Conservation (phyloP, 192 early-diverging fungal species). For the Entomortierella chlamydospora region DNA sequence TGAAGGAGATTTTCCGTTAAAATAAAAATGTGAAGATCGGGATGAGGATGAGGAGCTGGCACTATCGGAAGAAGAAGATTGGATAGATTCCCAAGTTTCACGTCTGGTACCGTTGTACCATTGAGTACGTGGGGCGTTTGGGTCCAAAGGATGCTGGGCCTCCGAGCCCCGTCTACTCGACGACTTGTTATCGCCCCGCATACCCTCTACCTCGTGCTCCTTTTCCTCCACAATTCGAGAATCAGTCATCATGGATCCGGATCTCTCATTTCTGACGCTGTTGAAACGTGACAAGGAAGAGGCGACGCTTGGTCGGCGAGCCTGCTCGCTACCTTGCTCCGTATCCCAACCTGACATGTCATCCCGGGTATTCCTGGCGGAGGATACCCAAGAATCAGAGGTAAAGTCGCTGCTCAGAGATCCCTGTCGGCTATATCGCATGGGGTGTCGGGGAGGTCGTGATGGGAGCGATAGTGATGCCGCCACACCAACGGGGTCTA, state of each 20-base stretch:
- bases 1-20: constrained; percentile 45
- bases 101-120: constrained; percentile 20
- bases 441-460: constrained; percentile 41
- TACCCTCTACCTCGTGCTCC: not conserved
- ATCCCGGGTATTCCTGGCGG: constrained; percentile 42
- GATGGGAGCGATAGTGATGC: constrained; percentile 18
- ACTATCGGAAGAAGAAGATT: constrained; percentile 41
- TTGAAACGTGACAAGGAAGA: constrained; percentile 5
- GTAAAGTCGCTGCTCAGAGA: constrained; percentile 45
- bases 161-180: constrained; percentile 1
- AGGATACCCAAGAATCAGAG: constrained; percentile 43
- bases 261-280: constrained; percentile 16
- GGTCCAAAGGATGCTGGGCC: not conserved
- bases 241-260: constrained; percentile 35
- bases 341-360: constrained; percentile 47
- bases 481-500: constrained; percentile 32
- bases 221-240: not conserved
- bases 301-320: constrained; percentile 3
- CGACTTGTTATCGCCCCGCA: not conserved
- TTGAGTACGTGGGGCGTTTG: constrained; percentile 11
- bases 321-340: constrained; percentile 1
- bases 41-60: constrained; percentile 29
- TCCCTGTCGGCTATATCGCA: constrained; percentile 44
- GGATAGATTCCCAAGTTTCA: constrained; percentile 37
- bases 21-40: constrained; percentile 48